phyloP scores from a whole-genome alignment of 352 stramenopile genomes.

The Phytophthora ohioensis region DNA sequence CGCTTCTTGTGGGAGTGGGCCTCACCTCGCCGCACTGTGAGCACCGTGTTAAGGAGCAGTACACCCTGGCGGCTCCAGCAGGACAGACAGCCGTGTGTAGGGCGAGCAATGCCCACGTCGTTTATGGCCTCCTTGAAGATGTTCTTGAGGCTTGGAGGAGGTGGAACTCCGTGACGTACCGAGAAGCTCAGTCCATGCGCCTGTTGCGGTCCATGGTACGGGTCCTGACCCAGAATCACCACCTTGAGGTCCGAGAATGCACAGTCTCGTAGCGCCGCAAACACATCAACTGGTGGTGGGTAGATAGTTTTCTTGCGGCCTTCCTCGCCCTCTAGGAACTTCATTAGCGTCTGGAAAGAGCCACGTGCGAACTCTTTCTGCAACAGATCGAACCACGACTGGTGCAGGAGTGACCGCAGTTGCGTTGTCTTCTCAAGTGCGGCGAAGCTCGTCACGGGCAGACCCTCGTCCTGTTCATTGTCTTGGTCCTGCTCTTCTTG shows the following conservation, averaged over 20 bases:
- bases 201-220: slow-evolving; percentile 89
- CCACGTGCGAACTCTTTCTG: slow-evolving; percentile 55
- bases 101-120: slow-evolving; percentile 80
- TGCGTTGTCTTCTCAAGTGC: slow-evolving; percentile 37
- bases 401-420: slow-evolving; percentile 57
- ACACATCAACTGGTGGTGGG: slow-evolving; percentile 87
- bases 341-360: slow-evolving; percentile 57
- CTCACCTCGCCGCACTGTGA: slow-evolving; percentile 94
- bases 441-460: slow-evolving; percentile 41
- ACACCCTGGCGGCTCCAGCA: slow-evolving; percentile 96
- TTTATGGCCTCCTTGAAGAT: slow-evolving; percentile 97
- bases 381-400: slow-evolving; percentile 67
- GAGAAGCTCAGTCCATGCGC: slow-evolving; percentile 92
- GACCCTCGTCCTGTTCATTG: slow-evolving; percentile 6
- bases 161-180: slow-evolving; percentile 89
- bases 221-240: slow-evolving; percentile 95
- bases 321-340: slow-evolving; percentile 65
- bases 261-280: slow-evolving; percentile 91
- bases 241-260: slow-evolving; percentile 90
- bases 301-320: slow-evolving; percentile 85
- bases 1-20: slow-evolving; percentile 96
- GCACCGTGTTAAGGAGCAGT: slow-evolving; percentile 97
- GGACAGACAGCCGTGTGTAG: slow-evolving; percentile 92
- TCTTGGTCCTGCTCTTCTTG: slow-evolving; percentile 1
- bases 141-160: slow-evolving; percentile 97